phyloP scores from a whole-genome alignment of 805 yeast genomes.

The Yarrowia keelungensis region DNA sequence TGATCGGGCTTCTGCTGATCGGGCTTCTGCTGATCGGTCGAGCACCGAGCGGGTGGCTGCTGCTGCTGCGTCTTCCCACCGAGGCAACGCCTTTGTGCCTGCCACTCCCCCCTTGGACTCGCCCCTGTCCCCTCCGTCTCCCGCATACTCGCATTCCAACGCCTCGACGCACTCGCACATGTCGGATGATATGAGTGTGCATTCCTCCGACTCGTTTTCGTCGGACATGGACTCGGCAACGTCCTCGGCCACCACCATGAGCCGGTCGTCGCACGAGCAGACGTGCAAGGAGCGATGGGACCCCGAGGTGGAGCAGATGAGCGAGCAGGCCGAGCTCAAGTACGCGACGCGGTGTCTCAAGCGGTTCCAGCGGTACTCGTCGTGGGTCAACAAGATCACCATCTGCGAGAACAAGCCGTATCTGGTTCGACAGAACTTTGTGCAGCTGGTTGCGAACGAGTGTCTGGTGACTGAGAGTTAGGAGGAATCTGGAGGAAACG shows the following conservation, averaged over 20 bases:
- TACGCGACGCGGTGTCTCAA: slow-evolving; percentile 37
- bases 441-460: slow-evolving; percentile 36
- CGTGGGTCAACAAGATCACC: slow-evolving; percentile 33
- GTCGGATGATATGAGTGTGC: slow-evolving; percentile 23
- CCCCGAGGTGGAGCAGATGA: slow-evolving; percentile 39
- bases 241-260: slow-evolving; percentile 25
- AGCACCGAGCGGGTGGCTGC: background rate
- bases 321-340: slow-evolving; percentile 35
- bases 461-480: slow-evolving; percentile 15
- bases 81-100: slow-evolving; percentile 1
- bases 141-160: slow-evolving; percentile 26
- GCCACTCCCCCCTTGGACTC: slow-evolving; percentile 10
- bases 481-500: no score
- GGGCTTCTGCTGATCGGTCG: background rate
- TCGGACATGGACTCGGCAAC: slow-evolving; percentile 36
- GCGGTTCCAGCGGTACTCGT: slow-evolving; percentile 38
- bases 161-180: slow-evolving; percentile 12
- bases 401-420: slow-evolving; percentile 37
- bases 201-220: slow-evolving; percentile 21
- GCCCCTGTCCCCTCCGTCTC: slow-evolving; percentile 8
- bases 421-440: slow-evolving; percentile 25
- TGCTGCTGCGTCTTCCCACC: background rate
- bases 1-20: background rate
- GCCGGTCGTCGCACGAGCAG: slow-evolving; percentile 30
- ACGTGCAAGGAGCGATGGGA: slow-evolving; percentile 35